Conservation (phyloP, 2,329 filamentous ascomycete genomes). For the Chaetomiaceae sp. region DNA sequence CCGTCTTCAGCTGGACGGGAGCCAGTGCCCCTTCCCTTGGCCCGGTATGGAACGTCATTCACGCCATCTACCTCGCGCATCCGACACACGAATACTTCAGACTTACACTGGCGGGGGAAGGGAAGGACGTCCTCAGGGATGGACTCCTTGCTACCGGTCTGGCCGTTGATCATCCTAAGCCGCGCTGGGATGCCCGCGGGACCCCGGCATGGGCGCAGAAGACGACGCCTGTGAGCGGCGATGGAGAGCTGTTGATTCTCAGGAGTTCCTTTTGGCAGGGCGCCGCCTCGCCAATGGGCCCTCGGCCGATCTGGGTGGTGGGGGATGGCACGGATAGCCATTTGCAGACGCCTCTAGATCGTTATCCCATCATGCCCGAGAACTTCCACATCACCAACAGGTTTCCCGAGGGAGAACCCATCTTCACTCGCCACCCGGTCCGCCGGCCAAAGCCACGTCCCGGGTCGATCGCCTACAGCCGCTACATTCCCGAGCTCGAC, state of each 20-base stretch:
- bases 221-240: constrained; percentile 27
- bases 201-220: constrained; percentile 22
- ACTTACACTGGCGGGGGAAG: constrained; percentile 40
- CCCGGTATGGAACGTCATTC: constrained; percentile 50
- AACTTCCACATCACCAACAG: constrained; percentile 43
- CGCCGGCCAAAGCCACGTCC: constrained; percentile 67
- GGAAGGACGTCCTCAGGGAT: constrained; percentile 13
- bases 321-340: constrained; percentile 33
- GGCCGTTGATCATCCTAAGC: constrained; percentile 44
- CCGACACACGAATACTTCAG: constrained; percentile 46
- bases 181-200: constrained; percentile 1
- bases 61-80: constrained; percentile 48
- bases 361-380: constrained; percentile 46
- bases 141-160: constrained; percentile 40
- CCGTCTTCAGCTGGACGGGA: constrained; percentile 41
- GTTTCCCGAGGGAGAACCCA: constrained; percentile 30
- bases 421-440: constrained; percentile 56
- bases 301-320: constrained; percentile 58
- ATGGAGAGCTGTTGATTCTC: constrained; percentile 37
- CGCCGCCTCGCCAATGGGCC: constrained; percentile 61
- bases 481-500: constrained; percentile 69
- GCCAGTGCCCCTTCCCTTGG: constrained; percentile 40
- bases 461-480: constrained; percentile 68
- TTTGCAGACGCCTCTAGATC: constrained; percentile 33
- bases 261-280: constrained; percentile 64